Percentiles rank a stretch among this genome's conserved stretches.
Conservation (phyloP, 2,329 filamentous ascomycete genomes). For the Elsinoe fawcettii region DNA sequence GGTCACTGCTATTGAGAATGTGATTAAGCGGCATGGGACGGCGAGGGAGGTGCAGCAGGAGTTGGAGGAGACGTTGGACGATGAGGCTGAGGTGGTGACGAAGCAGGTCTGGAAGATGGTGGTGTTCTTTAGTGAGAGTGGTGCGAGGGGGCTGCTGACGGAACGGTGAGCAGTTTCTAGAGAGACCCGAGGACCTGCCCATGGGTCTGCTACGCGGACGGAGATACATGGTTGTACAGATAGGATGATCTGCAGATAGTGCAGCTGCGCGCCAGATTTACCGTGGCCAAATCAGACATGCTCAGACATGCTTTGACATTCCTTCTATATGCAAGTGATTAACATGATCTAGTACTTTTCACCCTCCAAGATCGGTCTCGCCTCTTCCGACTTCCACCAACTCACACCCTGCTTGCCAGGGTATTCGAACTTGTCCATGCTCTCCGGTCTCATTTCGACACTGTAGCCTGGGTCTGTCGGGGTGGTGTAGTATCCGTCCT, state of each 20-base stretch:
- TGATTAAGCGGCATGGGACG: slow-evolving; percentile 65
- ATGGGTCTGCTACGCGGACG: not conserved
- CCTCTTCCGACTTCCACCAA: slow-evolving; percentile 79
- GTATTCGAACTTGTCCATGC: slow-evolving; percentile 72
- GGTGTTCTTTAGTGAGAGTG: slow-evolving; percentile 93
- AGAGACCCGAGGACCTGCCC: not conserved
- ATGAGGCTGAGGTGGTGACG: slow-evolving; percentile 87
- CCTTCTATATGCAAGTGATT: not conserved
- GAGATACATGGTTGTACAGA: not conserved
- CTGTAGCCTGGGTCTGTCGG: slow-evolving; percentile 77
- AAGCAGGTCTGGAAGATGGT: slow-evolving; percentile 98
- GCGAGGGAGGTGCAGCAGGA: slow-evolving; percentile 79
- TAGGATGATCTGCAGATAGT: not conserved
- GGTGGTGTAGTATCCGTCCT: slow-evolving; percentile 81
- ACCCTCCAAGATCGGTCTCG: slow-evolving; percentile 63
- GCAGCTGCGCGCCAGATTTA: too few relatives aligned
- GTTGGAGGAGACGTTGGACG: slow-evolving; percentile 82
- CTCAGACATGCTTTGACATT: not conserved
- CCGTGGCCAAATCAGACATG: too few relatives aligned
- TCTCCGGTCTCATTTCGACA: slow-evolving; percentile 86
- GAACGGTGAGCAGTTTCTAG: not conserved
- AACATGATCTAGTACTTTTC: slow-evolving; percentile 24
- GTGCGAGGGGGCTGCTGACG: slow-evolving; percentile 66
- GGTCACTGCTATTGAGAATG: slow-evolving; percentile 84
- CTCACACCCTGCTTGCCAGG: slow-evolving; percentile 70